Evolutionary conservation across 1,139 yeast species (phyloP), one percentile per base, ranked within the genome.

Genomic region (Protomyces inouyei): DNA sequence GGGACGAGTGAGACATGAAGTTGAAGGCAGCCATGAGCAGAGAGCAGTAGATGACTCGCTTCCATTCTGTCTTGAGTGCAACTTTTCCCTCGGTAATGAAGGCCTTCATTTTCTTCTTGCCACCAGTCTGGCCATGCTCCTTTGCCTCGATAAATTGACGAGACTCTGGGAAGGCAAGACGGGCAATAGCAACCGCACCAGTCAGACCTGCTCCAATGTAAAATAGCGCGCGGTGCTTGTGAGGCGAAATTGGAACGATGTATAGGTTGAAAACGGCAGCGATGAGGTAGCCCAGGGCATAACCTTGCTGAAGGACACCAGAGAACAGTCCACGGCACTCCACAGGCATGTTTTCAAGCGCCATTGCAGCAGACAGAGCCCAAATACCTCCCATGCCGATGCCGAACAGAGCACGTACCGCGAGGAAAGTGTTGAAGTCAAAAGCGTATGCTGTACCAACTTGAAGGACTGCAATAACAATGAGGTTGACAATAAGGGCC

Each of bases 161-260:
- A 10, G 88, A 84, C 72, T 85, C 88, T 21, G 88, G 88, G 36
- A 84, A 76, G 21, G 72, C 66, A 64, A 80, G 68, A 74, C 91
- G 80, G 80, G 84, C 84, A 46, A 76, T 69, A 64, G 83, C 79
- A 68, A 86, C 79, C 16, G 85, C 73, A 52, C 83, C 81, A 35
- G 87, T 85, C 12, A 85, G 82, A 35, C 91, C 87, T 28, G 95
- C 85, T 61, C 88, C 84, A 71, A 89, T 87, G 91, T 93, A 87
- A 74, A 85, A 86, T 68, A 88, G 78, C 0, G 90, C 82, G 72
- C 93, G 80, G 95, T 95, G 88, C 0, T 82, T 80, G 69, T 83
- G 81, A 1, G 76, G 67, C 9, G 84, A 75, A 68, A 81, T 82
- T 74, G 86, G 85, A 48, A 85, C 77, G 52, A 85, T 88, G 3